phyloP scores from a whole-genome alignment of 202 grass and related monocot genomes.

The Digitaria exilis region DNA sequence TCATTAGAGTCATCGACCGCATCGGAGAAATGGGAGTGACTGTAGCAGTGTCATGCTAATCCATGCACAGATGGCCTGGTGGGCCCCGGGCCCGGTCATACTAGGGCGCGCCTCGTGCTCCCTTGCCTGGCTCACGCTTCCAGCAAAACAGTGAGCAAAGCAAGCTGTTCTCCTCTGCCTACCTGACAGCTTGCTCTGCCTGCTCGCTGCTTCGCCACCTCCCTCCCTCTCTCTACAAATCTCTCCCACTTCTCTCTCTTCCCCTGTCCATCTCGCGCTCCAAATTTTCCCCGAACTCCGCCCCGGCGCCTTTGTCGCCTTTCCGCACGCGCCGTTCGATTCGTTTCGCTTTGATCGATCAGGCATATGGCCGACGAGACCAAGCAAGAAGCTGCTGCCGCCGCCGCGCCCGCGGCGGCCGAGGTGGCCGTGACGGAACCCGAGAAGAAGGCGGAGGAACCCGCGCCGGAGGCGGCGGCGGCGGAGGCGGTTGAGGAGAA shows the following conservation, averaged over 20 bases:
- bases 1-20: background rate
- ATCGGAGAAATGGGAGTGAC: background rate
- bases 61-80: background rate
- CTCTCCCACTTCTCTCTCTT: background rate
- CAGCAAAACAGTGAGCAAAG: conserved; percentile 11
- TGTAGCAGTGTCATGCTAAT: background rate
- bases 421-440: conserved; percentile 37
- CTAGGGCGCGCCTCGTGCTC: background rate
- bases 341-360: background rate
- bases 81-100: background rate
- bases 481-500: too few species aligned
- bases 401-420: conserved; percentile 8
- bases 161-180: conserved; percentile 32
- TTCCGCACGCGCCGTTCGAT: conserved; percentile 34
- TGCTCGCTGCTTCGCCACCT: background rate
- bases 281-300: conserved; percentile 30
- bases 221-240: conserved; percentile 13
- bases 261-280: conserved; percentile 23
- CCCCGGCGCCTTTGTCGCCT: conserved; percentile 7
- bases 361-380: conserved; percentile 57
- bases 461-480: background rate
- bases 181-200: conserved; percentile 26
- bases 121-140: background rate
- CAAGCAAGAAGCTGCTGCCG: conserved; percentile 41
- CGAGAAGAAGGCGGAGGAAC: conserved; percentile 36